These are phyloP conservation scores for Colletotrichum theobromicola DNA, from an alignment of 2,329 filamentous ascomycete species.

Conservation along the genomic window DNA sequence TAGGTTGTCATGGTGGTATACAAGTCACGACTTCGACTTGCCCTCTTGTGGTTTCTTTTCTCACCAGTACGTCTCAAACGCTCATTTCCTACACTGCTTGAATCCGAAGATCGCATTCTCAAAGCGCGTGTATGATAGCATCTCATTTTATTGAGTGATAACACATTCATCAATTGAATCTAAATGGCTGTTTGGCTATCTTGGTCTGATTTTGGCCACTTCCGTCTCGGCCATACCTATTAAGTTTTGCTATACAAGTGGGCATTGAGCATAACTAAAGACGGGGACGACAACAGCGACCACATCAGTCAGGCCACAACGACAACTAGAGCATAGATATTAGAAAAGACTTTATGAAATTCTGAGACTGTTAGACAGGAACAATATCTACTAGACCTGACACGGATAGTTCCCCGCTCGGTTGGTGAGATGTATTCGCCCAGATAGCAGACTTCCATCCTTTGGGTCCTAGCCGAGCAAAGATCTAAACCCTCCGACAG, in stretches of 20 bases:
- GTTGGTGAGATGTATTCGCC: no score
- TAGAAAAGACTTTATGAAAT: no score
- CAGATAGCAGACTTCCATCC: accelerated
- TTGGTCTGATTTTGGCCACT: no score
- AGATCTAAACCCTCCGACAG: background rate
- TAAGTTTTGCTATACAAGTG: no score
- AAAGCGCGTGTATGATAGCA: background rate
- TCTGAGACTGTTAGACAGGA: background rate
- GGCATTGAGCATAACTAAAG: no score
- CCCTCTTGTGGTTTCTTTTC: accelerated
- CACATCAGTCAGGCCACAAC: no score
- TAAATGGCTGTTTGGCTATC: accelerated
- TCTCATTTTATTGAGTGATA: accelerated
- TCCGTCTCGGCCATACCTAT: no score
- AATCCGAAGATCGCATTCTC: background rate
- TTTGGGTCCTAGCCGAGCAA: background rate
- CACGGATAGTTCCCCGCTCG: background rate
- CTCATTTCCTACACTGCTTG: background rate
- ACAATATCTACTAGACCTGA: background rate
- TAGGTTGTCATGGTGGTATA: background rate
- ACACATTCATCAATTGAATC: accelerated
- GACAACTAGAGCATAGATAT: no score
- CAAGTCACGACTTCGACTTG: accelerated
- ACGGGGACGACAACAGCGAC: no score
- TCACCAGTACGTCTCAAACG: background rate